Evolutionary conservation across 1,284 basidiomycete species (phyloP).

Genomic region (Ceratobasidium theobromae): DNA sequence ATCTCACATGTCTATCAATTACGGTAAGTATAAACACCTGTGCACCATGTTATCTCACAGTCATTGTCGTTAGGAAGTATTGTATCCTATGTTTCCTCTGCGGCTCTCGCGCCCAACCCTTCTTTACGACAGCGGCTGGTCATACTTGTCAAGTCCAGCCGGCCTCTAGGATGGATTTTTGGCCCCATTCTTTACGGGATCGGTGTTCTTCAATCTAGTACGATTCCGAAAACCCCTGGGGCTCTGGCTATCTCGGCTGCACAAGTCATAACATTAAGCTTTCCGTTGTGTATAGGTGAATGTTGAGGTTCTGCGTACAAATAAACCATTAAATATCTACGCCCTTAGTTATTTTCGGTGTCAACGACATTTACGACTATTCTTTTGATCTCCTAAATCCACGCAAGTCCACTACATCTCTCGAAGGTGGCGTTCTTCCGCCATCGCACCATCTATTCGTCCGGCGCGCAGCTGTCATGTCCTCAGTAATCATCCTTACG

Average conservation of each 20-base stretch:
- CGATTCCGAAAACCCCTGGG: constrained; percentile 33
- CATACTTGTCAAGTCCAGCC: constrained; percentile 35
- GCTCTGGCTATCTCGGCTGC: constrained; percentile 31
- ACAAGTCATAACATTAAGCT: constrained; percentile 37
- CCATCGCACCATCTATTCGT: constrained; percentile 38
- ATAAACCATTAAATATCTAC: neutral
- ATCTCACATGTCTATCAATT: no score
- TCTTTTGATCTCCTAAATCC: constrained; percentile 38
- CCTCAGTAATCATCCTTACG: constrained; percentile 36
- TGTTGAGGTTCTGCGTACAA: neutral
- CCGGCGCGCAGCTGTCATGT: constrained; percentile 35
- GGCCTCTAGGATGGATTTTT: constrained; percentile 40
- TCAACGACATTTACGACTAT: constrained; percentile 41
- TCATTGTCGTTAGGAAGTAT: constrained; percentile 10
- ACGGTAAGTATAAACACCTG: no score
- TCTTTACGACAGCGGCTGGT: constrained; percentile 14
- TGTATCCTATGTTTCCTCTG: constrained; percentile 12
- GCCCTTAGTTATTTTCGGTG: constrained; percentile 39
- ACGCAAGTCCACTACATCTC: constrained; percentile 37
- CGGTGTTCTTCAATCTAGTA: constrained; percentile 39
- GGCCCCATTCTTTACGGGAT: constrained; percentile 40
- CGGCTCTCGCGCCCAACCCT: constrained; percentile 17
- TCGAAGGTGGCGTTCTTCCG: constrained; percentile 38
- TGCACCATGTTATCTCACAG: no score
- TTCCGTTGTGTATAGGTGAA: constrained; percentile 37